Percentiles rank a stretch among this genome's conserved stretches.
Conservation (phyloP, 2,329 filamentous ascomycete species). For the Colletotrichum tanaceti region DNA sequence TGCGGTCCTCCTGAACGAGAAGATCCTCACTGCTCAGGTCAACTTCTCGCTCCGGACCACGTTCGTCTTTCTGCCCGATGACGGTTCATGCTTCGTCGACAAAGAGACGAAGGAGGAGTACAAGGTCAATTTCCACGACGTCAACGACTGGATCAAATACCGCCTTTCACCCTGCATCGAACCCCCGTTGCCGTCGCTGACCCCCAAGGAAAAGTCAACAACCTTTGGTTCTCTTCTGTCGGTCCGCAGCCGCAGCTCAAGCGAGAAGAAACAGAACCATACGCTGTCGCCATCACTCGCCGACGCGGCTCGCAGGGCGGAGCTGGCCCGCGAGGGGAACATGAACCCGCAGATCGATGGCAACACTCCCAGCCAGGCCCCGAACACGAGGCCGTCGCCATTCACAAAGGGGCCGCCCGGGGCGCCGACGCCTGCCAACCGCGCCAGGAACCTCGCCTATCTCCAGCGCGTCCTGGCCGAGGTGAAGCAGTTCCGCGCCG, state of each 20-base stretch:
- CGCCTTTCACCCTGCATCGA: conserved; percentile 81
- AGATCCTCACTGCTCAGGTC: conserved; percentile 89
- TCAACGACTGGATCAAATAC: conserved; percentile 82
- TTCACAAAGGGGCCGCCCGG: conserved; percentile 44
- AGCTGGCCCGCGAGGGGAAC: conserved; percentile 50
- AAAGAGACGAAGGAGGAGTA: conserved; percentile 83
- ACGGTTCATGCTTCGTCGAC: conserved; percentile 89
- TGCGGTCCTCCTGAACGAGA: conserved; percentile 87
- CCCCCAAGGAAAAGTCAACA: conserved; percentile 51
- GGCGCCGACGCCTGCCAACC: conserved; percentile 59
- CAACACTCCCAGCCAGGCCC: conserved; percentile 42
- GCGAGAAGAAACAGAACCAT: conserved; percentile 48
- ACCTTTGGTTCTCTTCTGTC: conserved; percentile 61
- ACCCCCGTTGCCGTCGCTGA: conserved; percentile 71
- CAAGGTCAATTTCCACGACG: conserved; percentile 84
- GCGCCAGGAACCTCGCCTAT: conserved; percentile 68
- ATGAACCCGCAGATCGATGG: conserved; percentile 61
- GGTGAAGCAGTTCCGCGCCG: conserved; percentile 79
- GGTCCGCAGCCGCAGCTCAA: conserved; percentile 57
- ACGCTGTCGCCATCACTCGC: conserved; percentile 40
- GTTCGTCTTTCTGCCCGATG: conserved; percentile 85
- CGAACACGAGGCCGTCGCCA: conserved; percentile 38
- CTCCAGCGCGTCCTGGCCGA: conserved; percentile 79
- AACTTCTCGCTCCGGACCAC: conserved; percentile 92
- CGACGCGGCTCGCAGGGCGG: conserved; percentile 47